Percentiles rank a stretch among this genome's conserved stretches.
Conservation (phyloP, 2,329 filamentous ascomycete genomes). For the Clarireedia hainanense region DNA sequence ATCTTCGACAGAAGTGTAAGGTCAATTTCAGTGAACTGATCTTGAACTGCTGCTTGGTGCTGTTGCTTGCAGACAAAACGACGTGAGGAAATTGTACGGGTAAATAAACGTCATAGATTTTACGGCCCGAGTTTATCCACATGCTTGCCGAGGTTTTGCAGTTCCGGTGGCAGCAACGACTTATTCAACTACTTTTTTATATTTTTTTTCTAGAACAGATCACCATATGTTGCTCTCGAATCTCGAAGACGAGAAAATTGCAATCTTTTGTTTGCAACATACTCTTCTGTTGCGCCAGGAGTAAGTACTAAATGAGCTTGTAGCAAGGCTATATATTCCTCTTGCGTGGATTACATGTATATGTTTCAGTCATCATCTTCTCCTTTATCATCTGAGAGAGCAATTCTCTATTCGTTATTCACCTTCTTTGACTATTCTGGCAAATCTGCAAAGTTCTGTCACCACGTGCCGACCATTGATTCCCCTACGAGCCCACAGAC, state of each 20-base stretch:
- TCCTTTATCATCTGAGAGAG: not conserved
- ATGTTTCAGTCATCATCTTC: not conserved
- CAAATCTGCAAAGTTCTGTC: not conserved
- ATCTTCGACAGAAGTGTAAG: not conserved
- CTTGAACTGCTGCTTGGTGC: not conserved
- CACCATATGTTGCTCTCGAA: too few relatives aligned
- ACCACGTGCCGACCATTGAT: not conserved
- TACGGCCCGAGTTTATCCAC: not conserved
- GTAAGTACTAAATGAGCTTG: not conserved
- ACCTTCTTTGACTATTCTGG: not conserved
- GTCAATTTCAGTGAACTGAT: not conserved
- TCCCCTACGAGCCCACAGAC: not conserved
- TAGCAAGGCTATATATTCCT: not conserved
- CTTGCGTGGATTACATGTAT: not conserved
- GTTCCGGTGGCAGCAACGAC: not conserved
- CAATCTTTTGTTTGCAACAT: too few relatives aligned
- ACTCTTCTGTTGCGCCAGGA: too few relatives aligned
- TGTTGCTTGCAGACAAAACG: not conserved
- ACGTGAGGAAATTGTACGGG: not conserved
- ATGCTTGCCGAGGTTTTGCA: not conserved
- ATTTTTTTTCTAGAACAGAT: too few relatives aligned
- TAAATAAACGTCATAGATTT: not conserved
- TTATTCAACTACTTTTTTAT: not conserved
- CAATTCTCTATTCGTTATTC: not conserved
- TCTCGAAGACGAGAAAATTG: too few relatives aligned